Evolutionary conservation across 208 protist species (phyloP).

Genomic region (Leishmania lainsoni): DNA sequence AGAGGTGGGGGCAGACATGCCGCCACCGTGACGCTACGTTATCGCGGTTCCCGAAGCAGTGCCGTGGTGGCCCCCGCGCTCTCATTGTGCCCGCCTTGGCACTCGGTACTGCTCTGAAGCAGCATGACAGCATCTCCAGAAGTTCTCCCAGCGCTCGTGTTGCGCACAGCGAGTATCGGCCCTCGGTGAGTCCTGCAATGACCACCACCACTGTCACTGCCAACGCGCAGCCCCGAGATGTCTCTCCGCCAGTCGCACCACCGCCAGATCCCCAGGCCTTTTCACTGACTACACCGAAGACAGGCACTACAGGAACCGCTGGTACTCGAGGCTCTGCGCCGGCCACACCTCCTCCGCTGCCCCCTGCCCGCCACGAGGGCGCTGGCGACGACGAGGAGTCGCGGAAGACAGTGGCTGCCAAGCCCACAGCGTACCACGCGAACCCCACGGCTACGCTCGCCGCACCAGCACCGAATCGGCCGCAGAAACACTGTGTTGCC

Average conservation of each 20-base stretch:
- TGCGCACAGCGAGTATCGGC: background rate
- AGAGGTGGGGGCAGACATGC: conserved; percentile 4
- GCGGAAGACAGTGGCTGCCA: conserved; percentile 30
- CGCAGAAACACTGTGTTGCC: background rate
- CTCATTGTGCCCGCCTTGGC: conserved; percentile 11
- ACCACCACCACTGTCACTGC: background rate
- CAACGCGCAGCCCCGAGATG: conserved; percentile 1
- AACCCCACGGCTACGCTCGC: background rate
- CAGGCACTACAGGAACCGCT: background rate
- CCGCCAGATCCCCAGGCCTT: conserved; percentile 14
- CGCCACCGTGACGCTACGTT: conserved; percentile 19
- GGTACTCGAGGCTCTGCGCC: background rate
- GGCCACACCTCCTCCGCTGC: background rate
- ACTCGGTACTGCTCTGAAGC: conserved; percentile 17
- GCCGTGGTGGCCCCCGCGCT: background rate
- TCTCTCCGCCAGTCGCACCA: conserved; percentile 21
- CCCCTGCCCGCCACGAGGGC: background rate
- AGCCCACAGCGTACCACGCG: background rate
- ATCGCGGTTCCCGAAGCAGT: background rate
- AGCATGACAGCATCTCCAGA: background rate
- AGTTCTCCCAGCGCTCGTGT: background rate
- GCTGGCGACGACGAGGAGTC: background rate
- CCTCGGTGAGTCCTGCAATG: background rate
- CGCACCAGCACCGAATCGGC: background rate
- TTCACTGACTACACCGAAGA: background rate